Percentiles rank a stretch among this genome's conserved stretches.
These are phyloP conservation scores for Fusarium sp. DNA, from an alignment of 2,329 filamentous ascomycete species.

Conservation along the genomic window DNA sequence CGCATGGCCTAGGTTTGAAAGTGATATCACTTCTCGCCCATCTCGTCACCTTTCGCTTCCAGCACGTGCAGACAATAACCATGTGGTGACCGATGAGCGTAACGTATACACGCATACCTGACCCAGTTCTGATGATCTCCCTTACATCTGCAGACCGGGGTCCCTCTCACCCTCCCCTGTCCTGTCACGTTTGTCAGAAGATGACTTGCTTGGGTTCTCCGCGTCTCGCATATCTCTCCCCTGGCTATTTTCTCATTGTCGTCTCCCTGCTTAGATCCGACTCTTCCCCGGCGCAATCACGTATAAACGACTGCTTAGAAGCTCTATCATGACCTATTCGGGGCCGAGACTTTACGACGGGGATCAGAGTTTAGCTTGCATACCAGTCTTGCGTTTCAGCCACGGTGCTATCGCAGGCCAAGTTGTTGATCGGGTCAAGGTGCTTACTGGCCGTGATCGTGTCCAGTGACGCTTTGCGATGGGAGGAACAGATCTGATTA, in stretches of 20 bases:
- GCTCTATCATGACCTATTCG: background rate
- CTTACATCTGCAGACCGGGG: slow-evolving; percentile 15
- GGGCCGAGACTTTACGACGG: slow-evolving; percentile 23
- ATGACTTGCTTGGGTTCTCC: slow-evolving; percentile 19
- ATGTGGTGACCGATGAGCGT: slow-evolving; percentile 33
- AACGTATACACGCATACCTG: slow-evolving; percentile 1
- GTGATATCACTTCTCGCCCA: slow-evolving; percentile 21
- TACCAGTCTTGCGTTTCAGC: slow-evolving; percentile 46
- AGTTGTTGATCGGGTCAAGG: slow-evolving; percentile 7
- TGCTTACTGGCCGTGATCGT: slow-evolving; percentile 14
- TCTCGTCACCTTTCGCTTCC: slow-evolving; percentile 12
- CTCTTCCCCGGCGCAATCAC: slow-evolving; percentile 11
- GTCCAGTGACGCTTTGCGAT: slow-evolving; percentile 3
- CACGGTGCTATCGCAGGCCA: slow-evolving; percentile 14
- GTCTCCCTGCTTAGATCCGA: slow-evolving; percentile 22
- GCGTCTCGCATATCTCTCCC: slow-evolving; percentile 16
- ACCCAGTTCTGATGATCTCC: slow-evolving; percentile 17
- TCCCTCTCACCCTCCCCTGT: background rate
- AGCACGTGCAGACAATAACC: slow-evolving; percentile 12
- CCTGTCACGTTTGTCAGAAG: slow-evolving; percentile 1
- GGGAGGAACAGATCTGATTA: slow-evolving; percentile 4
- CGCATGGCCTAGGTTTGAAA: slow-evolving; percentile 20
- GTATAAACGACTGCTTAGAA: background rate
- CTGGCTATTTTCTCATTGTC: slow-evolving; percentile 8
- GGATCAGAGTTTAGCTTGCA: slow-evolving; percentile 35